Percentiles rank a stretch among this genome's conserved stretches.
phyloP scores from a whole-genome alignment of 2,329 filamentous ascomycete species.

The Aspergillus ochraceoroseus region DNA sequence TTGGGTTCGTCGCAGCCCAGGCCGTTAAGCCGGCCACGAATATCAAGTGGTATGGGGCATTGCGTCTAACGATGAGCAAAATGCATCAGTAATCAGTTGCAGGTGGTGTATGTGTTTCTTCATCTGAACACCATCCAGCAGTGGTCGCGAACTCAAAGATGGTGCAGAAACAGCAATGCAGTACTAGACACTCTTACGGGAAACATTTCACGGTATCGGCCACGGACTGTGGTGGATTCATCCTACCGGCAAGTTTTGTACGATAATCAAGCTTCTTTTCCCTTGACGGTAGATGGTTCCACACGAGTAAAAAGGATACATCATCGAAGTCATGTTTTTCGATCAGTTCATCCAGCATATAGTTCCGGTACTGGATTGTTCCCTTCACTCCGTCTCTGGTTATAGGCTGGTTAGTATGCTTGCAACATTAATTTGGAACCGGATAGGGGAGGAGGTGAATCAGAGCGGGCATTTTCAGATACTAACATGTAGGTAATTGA shows the following conservation, averaged over 20 bases:
- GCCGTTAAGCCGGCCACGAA: constrained; percentile 44
- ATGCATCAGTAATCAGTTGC: neutral
- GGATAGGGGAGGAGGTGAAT: too few species aligned
- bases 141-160: too few species aligned
- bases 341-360: constrained; percentile 1
- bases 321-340: neutral
- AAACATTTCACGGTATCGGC: neutral
- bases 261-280: neutral
- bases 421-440: too few species aligned
- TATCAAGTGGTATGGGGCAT: constrained; percentile 4
- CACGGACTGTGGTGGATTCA: neutral
- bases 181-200: too few species aligned
- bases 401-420: neutral
- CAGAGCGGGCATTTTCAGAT: too few species aligned
- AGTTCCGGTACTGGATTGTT: constrained; percentile 1
- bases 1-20: neutral
- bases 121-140: too few species aligned
- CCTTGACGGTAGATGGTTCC: neutral
- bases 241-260: neutral
- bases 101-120: neutral
- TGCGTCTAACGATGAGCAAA: neutral
- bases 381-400: neutral
- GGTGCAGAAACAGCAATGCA: too few species aligned
- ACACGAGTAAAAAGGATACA: neutral
- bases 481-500: constrained; percentile 6